phyloP scores from a whole-genome alignment of 148 eudicot species.

The Polygonum aviculare region DNA sequence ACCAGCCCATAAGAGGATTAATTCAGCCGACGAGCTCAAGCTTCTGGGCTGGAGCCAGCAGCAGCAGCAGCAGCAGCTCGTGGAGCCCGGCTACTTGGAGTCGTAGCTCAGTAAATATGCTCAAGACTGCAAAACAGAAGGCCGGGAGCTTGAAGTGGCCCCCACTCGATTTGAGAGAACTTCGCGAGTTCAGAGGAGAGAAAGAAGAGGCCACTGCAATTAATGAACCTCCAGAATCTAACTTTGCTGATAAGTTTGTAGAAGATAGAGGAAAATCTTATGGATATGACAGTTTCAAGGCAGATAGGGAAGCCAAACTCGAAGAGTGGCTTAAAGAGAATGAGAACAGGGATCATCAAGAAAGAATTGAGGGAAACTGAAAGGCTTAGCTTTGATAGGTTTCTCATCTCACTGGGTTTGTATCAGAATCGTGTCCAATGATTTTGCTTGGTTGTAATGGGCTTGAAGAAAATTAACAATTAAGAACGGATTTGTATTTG shows the following conservation, averaged over 20 bases:
- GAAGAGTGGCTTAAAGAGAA: slow-evolving; percentile 60
- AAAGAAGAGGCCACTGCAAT: slow-evolving; percentile 7
- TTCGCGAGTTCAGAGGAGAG: slow-evolving; percentile 8
- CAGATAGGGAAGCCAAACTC: slow-evolving; percentile 58
- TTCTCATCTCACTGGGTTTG: background rate
- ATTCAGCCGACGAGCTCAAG: slow-evolving; percentile 30
- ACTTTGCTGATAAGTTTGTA: background rate
- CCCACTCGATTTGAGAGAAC: slow-evolving; percentile 28
- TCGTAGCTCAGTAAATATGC: slow-evolving; percentile 21
- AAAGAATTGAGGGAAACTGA: background rate
- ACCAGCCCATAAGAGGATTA: slow-evolving; percentile 53
- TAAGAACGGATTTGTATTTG: no score
- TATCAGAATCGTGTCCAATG: background rate
- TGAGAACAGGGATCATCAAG: background rate
- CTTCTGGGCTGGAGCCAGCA: slow-evolving; percentile 28
- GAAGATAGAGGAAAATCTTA: slow-evolving; percentile 19
- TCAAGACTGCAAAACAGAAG: slow-evolving; percentile 53
- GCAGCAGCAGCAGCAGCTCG: slow-evolving; percentile 34
- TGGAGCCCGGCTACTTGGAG: slow-evolving; percentile 60
- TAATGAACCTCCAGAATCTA: slow-evolving; percentile 27
- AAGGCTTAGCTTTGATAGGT: background rate
- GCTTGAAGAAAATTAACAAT: background rate
- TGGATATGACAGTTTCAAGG: slow-evolving; percentile 56
- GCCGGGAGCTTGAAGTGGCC: slow-evolving; percentile 47
- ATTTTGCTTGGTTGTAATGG: background rate